Evolutionary conservation across 2,329 filamentous ascomycete genomes (phyloP), one percentile per base, ranked within the genome.

Genomic region (Aspergillus pseudonomiae): DNA sequence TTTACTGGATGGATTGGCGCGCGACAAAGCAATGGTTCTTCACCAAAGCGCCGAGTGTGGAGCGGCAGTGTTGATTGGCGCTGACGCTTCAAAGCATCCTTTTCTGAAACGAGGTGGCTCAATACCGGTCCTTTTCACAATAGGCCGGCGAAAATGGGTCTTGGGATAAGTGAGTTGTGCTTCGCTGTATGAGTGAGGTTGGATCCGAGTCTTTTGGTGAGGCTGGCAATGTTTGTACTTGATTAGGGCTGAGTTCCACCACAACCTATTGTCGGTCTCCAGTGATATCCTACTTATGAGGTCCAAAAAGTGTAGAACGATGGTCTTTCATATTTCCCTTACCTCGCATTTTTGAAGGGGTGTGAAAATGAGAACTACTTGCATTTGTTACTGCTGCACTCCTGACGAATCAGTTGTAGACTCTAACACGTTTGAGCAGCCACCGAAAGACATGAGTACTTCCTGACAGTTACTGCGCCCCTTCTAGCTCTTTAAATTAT

Each of bases 1-100:
- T 58, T 39, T 53, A 57, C 26, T 53, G 46, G 52, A 54, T 48
- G 60, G 57, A 24, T 61, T 65, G 61, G 64, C 66, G 66, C 66
- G 66, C 66, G 66, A 65, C 63, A 68, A 68, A 58, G 52, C 48
- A 52, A 57, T 28, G 1, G 32, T 55, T 14, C 52, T 39, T 34
- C 52, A 26, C 28, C 21, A 55, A 55, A 24, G 32, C 52, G 52
- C 32, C 32, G n/a, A 55, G 6, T 9, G 21, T 5, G 36, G 52
- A 24, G 32, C 52, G 52, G 30, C 19, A 12, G 43, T 5, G 30
- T 50, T 59, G 36, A 65, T 65, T 63, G 63, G 63, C 54, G 46
- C 58, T 46, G 39, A 48, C n/a, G 54, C 48, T 46, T 39, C 24
- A 12, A 24, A 52, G 61, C 61, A 30, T 39, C 26, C 50, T 34